Evolutionary conservation across 2,329 filamentous ascomycete species (phyloP), one percentile per base, ranked within the genome.

Genomic region (Neurospora sp.): DNA sequence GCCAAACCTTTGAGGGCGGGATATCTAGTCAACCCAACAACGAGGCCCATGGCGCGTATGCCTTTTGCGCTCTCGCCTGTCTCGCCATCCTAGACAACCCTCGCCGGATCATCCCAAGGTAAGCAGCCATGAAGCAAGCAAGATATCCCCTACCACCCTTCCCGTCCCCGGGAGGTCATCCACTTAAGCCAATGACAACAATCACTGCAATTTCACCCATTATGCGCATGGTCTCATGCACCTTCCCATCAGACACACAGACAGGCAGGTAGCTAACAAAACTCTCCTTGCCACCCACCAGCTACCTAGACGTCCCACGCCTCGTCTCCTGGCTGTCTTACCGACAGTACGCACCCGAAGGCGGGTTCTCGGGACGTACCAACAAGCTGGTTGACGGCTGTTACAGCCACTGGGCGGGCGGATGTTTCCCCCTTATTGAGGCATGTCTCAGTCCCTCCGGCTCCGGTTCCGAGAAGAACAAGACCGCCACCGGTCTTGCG

Each of bases 351-450:
- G 89, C 89, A 38, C 96, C 95, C 3, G 96, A 98, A 79, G 94
- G 94, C 73, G 96, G 96, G 41, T 94, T 97, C 77, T 91, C 92
- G 52, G 96, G 96, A 72, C 91, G 96, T 75, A 97, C 95, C 37
- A 98, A 98, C 84, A 99, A 99, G 82, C 86, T 99, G 39, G 96
- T 98, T 39, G 96, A 99, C 80, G 96, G 95, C 66, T 99, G 96
- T 82, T 99, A 99, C 82, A 97, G 92, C 78, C 95, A 97, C 81
- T 99, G 96, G 96, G 91, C 97, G 40, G 96, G 96, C 69, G 92
- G 91, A 69, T 98, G 94, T 82, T 99, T 94, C 92, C 91, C 95
- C 66, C 82, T 99, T 73, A 84, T 98, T 74, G 91, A 97, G 82
- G 92, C 92, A 70, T 90, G 90, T 69, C 81, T 96, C 70, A 86